A percentile compares a stretch with the other conserved stretches of the same genome.
Conservation (phyloP, 345 rosid genomes). For the Leavenworthia alabamica region DNA sequence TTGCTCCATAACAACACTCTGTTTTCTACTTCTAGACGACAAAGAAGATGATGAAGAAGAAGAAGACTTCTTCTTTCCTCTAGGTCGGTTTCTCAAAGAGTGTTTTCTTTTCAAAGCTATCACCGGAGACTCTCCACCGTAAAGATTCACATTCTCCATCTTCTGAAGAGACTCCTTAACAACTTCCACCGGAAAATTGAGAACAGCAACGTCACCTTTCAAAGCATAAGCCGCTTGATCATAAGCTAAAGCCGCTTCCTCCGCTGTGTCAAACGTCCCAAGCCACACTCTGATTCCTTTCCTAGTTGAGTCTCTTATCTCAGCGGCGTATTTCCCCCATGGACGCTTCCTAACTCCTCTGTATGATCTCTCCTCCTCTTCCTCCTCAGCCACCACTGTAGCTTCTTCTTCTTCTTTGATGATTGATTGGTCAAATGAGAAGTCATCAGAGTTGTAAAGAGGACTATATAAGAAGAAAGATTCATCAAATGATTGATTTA, state of each 20-base stretch:
- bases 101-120: conserved; percentile 52
- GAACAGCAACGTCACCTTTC: conserved; percentile 46
- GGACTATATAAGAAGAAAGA: conserved; percentile 31
- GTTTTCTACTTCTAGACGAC: conserved; percentile 13
- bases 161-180: conserved; percentile 45
- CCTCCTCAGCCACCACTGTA: conserved; percentile 25
- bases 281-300: conserved; percentile 71
- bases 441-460: conserved; percentile 41
- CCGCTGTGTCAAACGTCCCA: conserved; percentile 62
- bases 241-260: conserved; percentile 71
- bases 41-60: neutral
- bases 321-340: conserved; percentile 77
- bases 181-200: conserved; percentile 46
- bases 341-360: conserved; percentile 74
- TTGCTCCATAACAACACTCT: conserved; percentile 15
- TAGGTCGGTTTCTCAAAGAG: conserved; percentile 39
- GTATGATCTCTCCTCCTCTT: conserved; percentile 29
- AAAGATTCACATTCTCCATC: conserved; percentile 36
- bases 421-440: conserved; percentile 25
- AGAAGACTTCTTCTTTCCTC: conserved; percentile 33
- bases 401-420: conserved; percentile 27
- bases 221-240: conserved; percentile 69
- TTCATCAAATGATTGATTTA: conserved; percentile 25
- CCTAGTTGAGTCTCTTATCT: conserved; percentile 63
- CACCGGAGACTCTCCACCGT: conserved; percentile 58